Evolutionary conservation across 768 basidiomycete species (phyloP).

Genomic region (Collybia nuda): DNA sequence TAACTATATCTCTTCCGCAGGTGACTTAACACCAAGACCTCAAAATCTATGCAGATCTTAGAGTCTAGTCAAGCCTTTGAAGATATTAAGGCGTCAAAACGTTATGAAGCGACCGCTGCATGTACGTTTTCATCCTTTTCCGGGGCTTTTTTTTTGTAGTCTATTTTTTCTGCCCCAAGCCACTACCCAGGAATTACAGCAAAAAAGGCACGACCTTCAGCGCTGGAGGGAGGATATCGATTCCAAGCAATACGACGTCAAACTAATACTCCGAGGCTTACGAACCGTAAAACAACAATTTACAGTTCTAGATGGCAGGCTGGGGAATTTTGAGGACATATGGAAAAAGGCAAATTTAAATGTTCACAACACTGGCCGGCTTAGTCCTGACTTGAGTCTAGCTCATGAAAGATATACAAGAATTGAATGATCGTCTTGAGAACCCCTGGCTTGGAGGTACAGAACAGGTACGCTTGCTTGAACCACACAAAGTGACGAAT

Average conservation of each 20-base stretch:
- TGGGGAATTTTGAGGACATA: slow-evolving; percentile 1
- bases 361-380: too few species aligned
- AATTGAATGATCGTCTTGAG: slow-evolving; percentile 1
- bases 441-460: not conserved
- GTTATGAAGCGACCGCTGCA: not conserved
- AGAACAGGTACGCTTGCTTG: too few species aligned
- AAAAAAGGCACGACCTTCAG: not conserved
- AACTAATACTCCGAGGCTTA: not conserved
- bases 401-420: slow-evolving; percentile 1
- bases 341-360: not conserved
- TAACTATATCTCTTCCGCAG: too few species aligned
- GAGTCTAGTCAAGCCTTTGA: not conserved
- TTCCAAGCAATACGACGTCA: not conserved
- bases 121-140: not conserved
- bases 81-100: not conserved
- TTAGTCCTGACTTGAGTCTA: too few species aligned
- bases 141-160: not conserved
- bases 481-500: too few species aligned
- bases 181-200: not conserved
- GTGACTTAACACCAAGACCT: too few species aligned
- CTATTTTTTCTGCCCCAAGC: not conserved
- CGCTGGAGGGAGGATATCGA: not conserved
- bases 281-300: not conserved
- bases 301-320: not conserved
- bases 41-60: not conserved